Evolutionary conservation across 768 basidiomycete species (phyloP), one percentile per base, ranked within the genome.

Genomic region (Serendipita vermifera): DNA sequence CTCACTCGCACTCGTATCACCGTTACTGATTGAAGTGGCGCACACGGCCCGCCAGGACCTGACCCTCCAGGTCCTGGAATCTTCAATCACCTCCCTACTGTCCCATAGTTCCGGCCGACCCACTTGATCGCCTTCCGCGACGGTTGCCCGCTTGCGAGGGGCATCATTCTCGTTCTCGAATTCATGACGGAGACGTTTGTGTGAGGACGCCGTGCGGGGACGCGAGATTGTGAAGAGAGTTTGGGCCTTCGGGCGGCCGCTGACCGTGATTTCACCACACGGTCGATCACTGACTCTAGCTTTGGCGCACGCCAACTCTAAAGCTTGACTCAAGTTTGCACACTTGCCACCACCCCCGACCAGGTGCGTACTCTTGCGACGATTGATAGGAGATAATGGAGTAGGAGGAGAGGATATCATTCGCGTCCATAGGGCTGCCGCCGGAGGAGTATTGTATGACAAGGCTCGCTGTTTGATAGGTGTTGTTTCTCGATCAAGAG

Each of bases 361-460:
- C 26, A 9, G 35, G n/a, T 9, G 35, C n/a, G 35, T 36, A 9
- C n/a, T n/a, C 9, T 36, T 9, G 35, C 9, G 35, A 9, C 35
- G 35, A 9, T 36, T 51, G 9, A 22, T 27, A 7, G 46, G 27
- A 7, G 46, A 24, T 5, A 31, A 15, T 4, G 46, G 22, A 27
- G 46, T 22, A n/a, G 46, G 46, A 26, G 46, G 29, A 20, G 46
- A 51, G 46, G 46, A 51, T 22, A 51, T 22, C 22, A 51, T 51
- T 22, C 46, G 9, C 24, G 46, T 51, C 46, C 46, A 51, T 9
- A 51, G 46, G 27, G 39, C 39, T n/a, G n/a, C n/a, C n/a, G n/a
- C n/a, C n/a, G n/a, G n/a, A n/a, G n/a, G n/a, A n/a, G n/a, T n/a
- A n/a, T n/a, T n/a, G n/a, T n/a, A n/a, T n/a, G n/a, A n/a, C 15